Percentiles rank a stretch among this genome's conserved stretches.
These are phyloP conservation scores for Tieghemostelium lacteum DNA, from an alignment of 78 protist species.

Conservation along the genomic window DNA sequence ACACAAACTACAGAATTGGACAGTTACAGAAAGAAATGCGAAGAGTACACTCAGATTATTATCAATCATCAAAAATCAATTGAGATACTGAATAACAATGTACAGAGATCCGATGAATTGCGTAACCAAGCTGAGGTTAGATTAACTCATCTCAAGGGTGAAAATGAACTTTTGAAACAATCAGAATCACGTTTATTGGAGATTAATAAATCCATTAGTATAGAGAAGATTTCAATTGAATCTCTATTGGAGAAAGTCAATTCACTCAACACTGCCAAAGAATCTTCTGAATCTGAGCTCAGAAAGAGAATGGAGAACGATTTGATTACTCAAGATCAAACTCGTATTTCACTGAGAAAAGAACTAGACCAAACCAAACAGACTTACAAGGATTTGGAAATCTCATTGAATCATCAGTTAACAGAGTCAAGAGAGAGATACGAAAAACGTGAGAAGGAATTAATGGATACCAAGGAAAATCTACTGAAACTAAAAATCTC, in stretches of 20 bases:
- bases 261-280: slow-evolving; percentile 34
- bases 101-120: slow-evolving; percentile 10
- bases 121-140: slow-evolving; percentile 23
- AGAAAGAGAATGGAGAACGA: slow-evolving; percentile 58
- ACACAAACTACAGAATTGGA: slow-evolving; percentile 33
- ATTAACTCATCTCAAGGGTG: slow-evolving; percentile 16
- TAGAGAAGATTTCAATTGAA: slow-evolving; percentile 32
- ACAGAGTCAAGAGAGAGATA: slow-evolving; percentile 50
- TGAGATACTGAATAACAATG: slow-evolving; percentile 4
- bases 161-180: slow-evolving; percentile 31
- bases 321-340: slow-evolving; percentile 18
- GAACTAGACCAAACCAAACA: slow-evolving; percentile 49
- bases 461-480: slow-evolving; percentile 27
- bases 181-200: slow-evolving; percentile 35
- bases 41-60: slow-evolving; percentile 34
- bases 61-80: slow-evolving; percentile 42
- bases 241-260: slow-evolving; percentile 31
- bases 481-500: slow-evolving; percentile 21
- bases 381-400: slow-evolving; percentile 1
- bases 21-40: slow-evolving; percentile 22
- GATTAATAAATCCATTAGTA: slow-evolving; percentile 15
- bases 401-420: slow-evolving; percentile 31
- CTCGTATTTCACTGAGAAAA: slow-evolving; percentile 30
- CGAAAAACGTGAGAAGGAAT: slow-evolving; percentile 69
- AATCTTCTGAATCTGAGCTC: slow-evolving; percentile 33